These are phyloP conservation scores for Alternaria novae-zelandiae DNA, from an alignment of 2,329 filamentous ascomycete species.

Conservation along the genomic window DNA sequence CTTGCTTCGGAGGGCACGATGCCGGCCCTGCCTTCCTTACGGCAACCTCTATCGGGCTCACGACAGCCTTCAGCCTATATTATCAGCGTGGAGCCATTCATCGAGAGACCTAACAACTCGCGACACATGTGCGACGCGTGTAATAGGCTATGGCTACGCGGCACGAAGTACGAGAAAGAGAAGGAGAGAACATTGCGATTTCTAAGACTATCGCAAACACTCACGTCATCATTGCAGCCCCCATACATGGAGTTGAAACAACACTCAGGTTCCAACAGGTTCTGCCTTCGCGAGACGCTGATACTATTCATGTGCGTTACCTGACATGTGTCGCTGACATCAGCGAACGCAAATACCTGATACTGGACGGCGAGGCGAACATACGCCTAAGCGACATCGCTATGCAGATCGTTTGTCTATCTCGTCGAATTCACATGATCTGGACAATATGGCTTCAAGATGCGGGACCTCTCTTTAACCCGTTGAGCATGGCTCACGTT, in stretches of 20 bases:
- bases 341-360: neutral
- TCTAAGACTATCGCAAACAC: neutral
- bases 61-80: neutral
- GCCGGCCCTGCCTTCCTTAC: neutral
- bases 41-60: neutral
- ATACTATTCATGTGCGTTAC: neutral
- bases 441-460: neutral
- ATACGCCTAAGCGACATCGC: neutral
- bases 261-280: neutral
- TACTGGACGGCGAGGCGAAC: neutral
- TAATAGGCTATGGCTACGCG: neutral
- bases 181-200: neutral
- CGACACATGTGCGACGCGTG: neutral
- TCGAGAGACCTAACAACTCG: neutral
- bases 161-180: neutral
- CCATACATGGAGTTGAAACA: neutral
- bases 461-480: neutral
- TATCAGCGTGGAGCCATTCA: neutral
- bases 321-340: neutral
- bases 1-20: neutral
- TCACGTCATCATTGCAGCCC: neutral
- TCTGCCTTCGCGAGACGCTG: neutral
- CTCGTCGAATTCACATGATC: rapidly evolving
- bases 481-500: neutral
- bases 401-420: neutral